Base-by-base conservation (phyloP, 805 yeast species). In the Wickerhamomyces tratensis region DNA sequence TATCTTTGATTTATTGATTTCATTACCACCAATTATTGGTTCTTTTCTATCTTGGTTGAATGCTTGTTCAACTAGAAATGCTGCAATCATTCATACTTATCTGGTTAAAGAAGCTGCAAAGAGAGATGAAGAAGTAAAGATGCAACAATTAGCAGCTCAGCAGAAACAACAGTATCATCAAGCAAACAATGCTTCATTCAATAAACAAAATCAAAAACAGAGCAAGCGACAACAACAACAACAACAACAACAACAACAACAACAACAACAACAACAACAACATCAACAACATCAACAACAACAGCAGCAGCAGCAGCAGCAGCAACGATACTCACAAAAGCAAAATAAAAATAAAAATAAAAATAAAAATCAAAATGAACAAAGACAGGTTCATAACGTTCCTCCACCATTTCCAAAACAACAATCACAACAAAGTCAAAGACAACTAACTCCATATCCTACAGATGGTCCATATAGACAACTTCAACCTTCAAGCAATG, bases 11-110 rank as follows among this genome's bases (percentile, higher is more conserved):
- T 67, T 89, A 30, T 50, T 84, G 35, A 76, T 89, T 35, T 72
- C 89, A 3, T 65, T 91, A 33, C 81, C 91, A 0, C 98, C 98
- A 0, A 50, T 88, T 5, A 59, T 91, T 33, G 98, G 98, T 2
- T 68, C 79, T 3, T 62, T 88, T 34, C 73, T 88, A 42, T 65
- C 85, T 11, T 89, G 95, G 91, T 46, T 89, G 59, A 76, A 86
- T 55, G 85, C 80, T 2, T 85, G 96, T 56, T 85, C 95, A 7
- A 86, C 96, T 0, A 68, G 96, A 53, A 89, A 91, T 59, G 95
- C 96, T 0, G 89, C 91, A 0, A 54, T 86, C 52, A 71, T 88
- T 8, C 87, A 86, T 57, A 74, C 53, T 5, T 40, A 41, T 15
- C 40, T 56, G 7, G 53, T 53, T 1, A 44, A 48, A 30, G 36